Base-by-base conservation (phyloP, 2,329 filamentous ascomycete species). In the Cladosporium cucumerinum region DNA sequence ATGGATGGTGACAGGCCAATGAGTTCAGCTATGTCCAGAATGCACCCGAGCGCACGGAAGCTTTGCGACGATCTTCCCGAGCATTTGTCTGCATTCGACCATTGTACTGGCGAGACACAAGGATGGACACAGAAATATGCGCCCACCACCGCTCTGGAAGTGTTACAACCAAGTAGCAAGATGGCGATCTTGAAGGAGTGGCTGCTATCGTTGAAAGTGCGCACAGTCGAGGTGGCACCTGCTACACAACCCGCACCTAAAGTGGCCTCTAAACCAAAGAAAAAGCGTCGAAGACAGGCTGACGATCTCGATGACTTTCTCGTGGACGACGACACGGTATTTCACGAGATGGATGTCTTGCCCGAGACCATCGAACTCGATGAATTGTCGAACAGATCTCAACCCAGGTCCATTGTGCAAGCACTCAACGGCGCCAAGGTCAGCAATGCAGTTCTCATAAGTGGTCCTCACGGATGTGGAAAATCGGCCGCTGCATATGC, bases 401-500 rank as follows among this genome's bases (percentile, higher is more conserved):
- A 49, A 39, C 39, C 48, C 18, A 70, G 66, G 66, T 81, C 81
- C 2, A 73, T 81, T 14, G 73, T 82, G n/a, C 75, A 65, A 57
- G 23, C 60, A 21, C 28, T 34, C 12, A 62, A 62, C 23, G 60
- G 60, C 10, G 21, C 10, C 5, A 86, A 85, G 57, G 75, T 89
- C 34, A 84, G 84, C 59, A 97, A 97, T 77, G 86, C 89, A 0
- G 86, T 97, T n/a, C 81, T 99, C 8, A 82, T 99, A 34, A 97
- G 92, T 72, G 95, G 95, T 0, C 92, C 94, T 2, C 84, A 91
- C 69, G 95, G 95, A 0, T 94, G 90, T 74, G 96, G 95, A 2
- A 99, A 99, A 79, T 96, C 93, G 14, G 93, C 96, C 6, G 88
- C 93, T 1, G 90, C 97, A 0, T 93, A 96, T 76, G 95, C 95